These are phyloP conservation scores for Rosa hybrid DNA, from an alignment of 331 rosid species.

Conservation along the genomic window DNA sequence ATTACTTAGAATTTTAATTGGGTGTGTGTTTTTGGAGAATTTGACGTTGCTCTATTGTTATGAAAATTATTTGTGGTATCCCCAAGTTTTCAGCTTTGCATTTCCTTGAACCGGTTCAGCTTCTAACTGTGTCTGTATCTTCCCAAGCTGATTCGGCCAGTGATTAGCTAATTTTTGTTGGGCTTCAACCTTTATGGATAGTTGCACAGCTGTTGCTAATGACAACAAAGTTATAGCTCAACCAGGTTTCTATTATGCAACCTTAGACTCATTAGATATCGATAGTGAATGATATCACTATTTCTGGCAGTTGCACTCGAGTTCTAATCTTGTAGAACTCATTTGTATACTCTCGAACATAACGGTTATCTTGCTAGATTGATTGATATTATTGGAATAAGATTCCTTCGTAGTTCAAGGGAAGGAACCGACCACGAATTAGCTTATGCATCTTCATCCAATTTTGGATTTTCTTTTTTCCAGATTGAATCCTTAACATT, in stretches of 20 bases:
- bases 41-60: too few species aligned
- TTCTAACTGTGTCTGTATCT: neutral
- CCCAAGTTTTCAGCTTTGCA: too few species aligned
- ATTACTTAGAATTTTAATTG: too few species aligned
- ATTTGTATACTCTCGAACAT: too few species aligned
- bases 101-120: neutral
- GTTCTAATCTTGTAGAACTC: too few species aligned
- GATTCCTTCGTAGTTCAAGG: neutral
- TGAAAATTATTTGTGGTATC: too few species aligned
- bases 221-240: neutral
- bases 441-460: neutral
- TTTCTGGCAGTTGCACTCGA: too few species aligned
- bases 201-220: neutral
- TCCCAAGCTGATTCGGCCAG: too few species aligned
- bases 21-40: too few species aligned
- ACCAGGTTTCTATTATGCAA: neutral
- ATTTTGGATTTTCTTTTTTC: neutral
- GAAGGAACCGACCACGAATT: neutral
- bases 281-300: too few species aligned
- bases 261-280: neutral
- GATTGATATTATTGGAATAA: neutral
- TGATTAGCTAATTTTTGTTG: neutral
- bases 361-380: neutral
- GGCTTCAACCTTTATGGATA: neutral
- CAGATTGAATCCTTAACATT: neutral